Evolutionary conservation across 2,329 filamentous ascomycete genomes (phyloP).

Genomic region (Botryotinia globosa): DNA sequence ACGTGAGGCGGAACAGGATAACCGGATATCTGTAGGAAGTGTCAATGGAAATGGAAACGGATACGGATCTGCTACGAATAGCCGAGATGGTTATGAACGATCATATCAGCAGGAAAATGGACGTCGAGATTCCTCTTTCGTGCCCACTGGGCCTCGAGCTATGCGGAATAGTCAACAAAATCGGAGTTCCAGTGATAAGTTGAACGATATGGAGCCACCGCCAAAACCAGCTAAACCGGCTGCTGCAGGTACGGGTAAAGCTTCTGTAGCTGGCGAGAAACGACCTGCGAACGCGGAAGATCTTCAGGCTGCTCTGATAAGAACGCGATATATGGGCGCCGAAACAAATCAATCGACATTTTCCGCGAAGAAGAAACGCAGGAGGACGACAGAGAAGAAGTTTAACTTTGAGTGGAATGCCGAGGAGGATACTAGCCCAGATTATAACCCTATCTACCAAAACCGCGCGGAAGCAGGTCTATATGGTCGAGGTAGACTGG

Average conservation of each 20-base stretch:
- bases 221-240: conserved; percentile 28
- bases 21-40: conserved; percentile 27
- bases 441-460: conserved; percentile 79
- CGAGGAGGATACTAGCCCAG: conserved; percentile 85
- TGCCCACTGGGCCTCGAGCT: conserved; percentile 72
- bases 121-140: conserved; percentile 35
- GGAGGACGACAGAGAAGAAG: conserved; percentile 89
- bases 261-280: conserved; percentile 40
- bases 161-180: conserved; percentile 48
- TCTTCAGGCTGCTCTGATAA: conserved; percentile 70
- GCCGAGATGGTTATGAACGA: conserved; percentile 28
- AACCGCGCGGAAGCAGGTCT: conserved; percentile 64
- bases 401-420: conserved; percentile 99
- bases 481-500: conserved; percentile 65
- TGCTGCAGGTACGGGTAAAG: conserved; percentile 32
- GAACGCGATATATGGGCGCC: conserved; percentile 86
- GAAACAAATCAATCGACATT: conserved; percentile 85
- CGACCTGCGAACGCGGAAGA: conserved; percentile 48
- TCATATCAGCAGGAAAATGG: conserved; percentile 29
- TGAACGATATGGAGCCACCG: conserved; percentile 34
- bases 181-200: conserved; percentile 17
- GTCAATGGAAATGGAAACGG: conserved; percentile 19
- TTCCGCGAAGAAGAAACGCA: conserved; percentile 92
- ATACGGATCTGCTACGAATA: conserved; percentile 26
- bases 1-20: conserved; percentile 35